Evolutionary conservation across 2,329 filamentous ascomycete genomes (phyloP).

Genomic region (Fusarium compactum): DNA sequence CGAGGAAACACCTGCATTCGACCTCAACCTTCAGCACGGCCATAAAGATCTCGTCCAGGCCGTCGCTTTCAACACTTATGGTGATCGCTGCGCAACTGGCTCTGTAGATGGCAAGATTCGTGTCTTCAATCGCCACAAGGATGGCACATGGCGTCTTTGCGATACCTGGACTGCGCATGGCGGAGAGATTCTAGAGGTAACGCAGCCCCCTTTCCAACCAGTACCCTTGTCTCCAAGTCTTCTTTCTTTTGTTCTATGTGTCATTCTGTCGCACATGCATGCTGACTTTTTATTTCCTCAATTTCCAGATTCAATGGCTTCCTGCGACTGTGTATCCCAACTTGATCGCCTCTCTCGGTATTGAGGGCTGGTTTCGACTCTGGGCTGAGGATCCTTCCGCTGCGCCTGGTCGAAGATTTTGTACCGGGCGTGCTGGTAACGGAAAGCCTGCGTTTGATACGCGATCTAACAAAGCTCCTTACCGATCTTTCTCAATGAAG

Average conservation of each 20-base stretch:
- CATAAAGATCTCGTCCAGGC: conserved; percentile 86
- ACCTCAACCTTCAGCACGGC: conserved; percentile 76
- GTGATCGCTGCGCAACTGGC: conserved; percentile 89
- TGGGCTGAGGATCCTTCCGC: conserved; percentile 93
- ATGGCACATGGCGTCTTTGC: conserved; percentile 80
- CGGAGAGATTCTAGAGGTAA: conserved; percentile 88
- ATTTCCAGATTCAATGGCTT: conserved; percentile 85
- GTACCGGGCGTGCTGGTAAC: conserved; percentile 64
- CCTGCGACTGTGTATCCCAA: conserved; percentile 88
- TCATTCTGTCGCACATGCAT: conserved; percentile 30
- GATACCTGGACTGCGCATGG: conserved; percentile 93
- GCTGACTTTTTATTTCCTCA: conserved; percentile 20
- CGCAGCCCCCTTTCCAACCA: conserved; percentile 46
- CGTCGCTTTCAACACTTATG: conserved; percentile 91
- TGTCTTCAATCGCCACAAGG: conserved; percentile 87
- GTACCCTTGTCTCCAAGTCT: conserved; percentile 21
- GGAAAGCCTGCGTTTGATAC: conserved; percentile 68
- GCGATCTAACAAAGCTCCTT: conserved; percentile 69
- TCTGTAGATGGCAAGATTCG: conserved; percentile 94
- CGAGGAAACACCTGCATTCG: conserved; percentile 64
- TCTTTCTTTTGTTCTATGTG: conserved; percentile 16
- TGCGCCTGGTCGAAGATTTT: conserved; percentile 84
- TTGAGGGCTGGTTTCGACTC: conserved; percentile 89
- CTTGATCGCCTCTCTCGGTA: conserved; percentile 86
- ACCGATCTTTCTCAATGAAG: conserved; percentile 87